Evolutionary conservation across 2,329 filamentous ascomycete genomes (phyloP), one percentile per base, ranked within the genome.

Genomic region (Nigrospora osmanthi): DNA sequence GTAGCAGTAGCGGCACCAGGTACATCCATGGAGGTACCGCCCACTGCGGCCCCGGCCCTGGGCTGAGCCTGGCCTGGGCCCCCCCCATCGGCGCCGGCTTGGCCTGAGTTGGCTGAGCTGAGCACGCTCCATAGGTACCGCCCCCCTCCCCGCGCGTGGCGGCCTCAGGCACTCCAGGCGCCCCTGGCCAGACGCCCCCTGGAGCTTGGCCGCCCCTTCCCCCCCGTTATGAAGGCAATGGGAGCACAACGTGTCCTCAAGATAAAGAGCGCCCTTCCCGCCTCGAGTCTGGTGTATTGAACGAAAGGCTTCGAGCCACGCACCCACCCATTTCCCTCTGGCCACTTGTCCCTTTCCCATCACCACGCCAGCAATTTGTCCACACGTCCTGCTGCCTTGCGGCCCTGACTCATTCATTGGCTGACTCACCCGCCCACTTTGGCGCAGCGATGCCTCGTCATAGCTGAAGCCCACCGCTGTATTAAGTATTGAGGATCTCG

Each of bases 401-500:
- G 42, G 38, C 46, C 32, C 46, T 50, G 44, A 45, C 51, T 56
- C 53, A 56, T 50, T 56, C 53, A 56, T 50, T 51, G 43, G 42
- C 44, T 44, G 42, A 47, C 42, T 47, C 41, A 47, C 35, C 30
- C 15, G 37, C 11, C 15, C 17, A 15, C 23, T 11, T 11, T 41
- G 43, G 41, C 19, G 41, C 28, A 46, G 41, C 43, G 43, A 57
- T 56, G 53, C 52, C 45, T 49, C 50, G 45, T 45, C 44, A 45
- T 42, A 45, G 47, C 46, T 54, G 46, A 52, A 52, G 19, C 23
- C 43, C 43, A 35, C 35, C 40, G 49, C 52, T 59, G 54, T 56
- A 61, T 54, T 60, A 53, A 53, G 58, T 61, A 63, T 60, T 55
- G 62, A 64, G 61, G 63, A 62, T 60, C 52, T 61, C 58, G 58